Percentiles rank a stretch among this genome's conserved stretches.
Evolutionary conservation across 129 eudicot species (phyloP).

Genomic region (Lonicera japonica): DNA sequence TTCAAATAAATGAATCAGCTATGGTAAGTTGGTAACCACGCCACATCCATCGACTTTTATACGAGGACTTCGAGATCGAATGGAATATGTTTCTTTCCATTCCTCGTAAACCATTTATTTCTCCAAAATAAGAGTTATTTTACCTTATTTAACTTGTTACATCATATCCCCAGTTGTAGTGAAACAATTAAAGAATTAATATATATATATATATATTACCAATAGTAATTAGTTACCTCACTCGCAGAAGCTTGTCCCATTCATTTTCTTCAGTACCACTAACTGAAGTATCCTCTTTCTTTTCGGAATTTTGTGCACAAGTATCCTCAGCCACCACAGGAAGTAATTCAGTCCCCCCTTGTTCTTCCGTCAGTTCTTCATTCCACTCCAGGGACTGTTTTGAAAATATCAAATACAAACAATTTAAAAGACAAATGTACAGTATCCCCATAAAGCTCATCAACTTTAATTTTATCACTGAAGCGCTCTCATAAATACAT

Average conservation of each 20-base stretch:
- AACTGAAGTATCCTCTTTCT: conserved; percentile 50
- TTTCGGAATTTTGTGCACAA: conserved; percentile 34
- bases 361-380: conserved; percentile 83
- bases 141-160: no score
- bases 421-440: conserved; percentile 11
- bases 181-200: no score
- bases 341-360: conserved; percentile 41
- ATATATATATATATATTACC: no score
- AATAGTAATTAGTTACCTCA: conserved; percentile 42
- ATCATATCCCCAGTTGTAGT: no score
- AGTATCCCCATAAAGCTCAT: neutral
- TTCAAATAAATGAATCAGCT: no score
- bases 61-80: no score
- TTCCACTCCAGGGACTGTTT: conserved; percentile 73
- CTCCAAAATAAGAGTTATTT: no score
- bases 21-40: no score
- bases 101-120: no score
- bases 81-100: no score
- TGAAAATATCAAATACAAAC: conserved; percentile 3
- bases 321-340: conserved; percentile 31
- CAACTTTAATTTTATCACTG: neutral
- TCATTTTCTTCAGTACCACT: conserved; percentile 77
- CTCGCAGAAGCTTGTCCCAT: conserved; percentile 94
- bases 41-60: no score
- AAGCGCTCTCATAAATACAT: no score